These are phyloP conservation scores for Plenodomus tracheiphilus DNA, from an alignment of 2,329 filamentous ascomycete species.

Conservation along the genomic window DNA sequence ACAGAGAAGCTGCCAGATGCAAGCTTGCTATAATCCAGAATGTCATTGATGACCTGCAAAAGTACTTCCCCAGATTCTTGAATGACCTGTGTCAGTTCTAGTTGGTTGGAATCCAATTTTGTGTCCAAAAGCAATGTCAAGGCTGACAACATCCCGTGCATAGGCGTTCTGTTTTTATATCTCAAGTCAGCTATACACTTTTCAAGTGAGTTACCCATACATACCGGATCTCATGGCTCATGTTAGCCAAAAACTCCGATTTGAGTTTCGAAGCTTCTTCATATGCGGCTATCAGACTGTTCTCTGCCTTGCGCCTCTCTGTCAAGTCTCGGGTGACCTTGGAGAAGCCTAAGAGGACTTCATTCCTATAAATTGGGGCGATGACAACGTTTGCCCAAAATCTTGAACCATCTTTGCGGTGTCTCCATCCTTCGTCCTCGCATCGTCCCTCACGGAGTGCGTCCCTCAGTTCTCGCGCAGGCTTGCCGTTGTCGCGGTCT, in stretches of 20 bases:
- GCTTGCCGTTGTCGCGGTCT: constrained; percentile 55
- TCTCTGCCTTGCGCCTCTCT: constrained; percentile 59
- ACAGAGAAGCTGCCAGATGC: constrained; percentile 63
- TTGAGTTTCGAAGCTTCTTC: constrained; percentile 67
- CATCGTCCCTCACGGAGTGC: constrained; percentile 60
- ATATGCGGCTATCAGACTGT: constrained; percentile 59
- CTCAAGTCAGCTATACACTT: constrained; percentile 67
- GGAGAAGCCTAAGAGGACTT: constrained; percentile 59
- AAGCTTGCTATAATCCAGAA: constrained; percentile 68
- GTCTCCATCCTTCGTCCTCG: constrained; percentile 64
- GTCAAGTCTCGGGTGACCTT: constrained; percentile 64
- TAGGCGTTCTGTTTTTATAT: constrained; percentile 67
- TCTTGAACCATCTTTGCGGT: constrained; percentile 59
- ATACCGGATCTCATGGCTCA: constrained; percentile 68
- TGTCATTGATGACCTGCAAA: constrained; percentile 66
- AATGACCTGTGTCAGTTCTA: constrained; percentile 61
- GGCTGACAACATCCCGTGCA: constrained; percentile 65
- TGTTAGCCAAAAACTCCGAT: constrained; percentile 64
- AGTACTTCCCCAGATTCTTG: constrained; percentile 63
- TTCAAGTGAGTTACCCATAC: too few relatives aligned
- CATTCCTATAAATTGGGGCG: constrained; percentile 58
- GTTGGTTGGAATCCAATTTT: constrained; percentile 56
- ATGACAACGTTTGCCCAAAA: constrained; percentile 66
- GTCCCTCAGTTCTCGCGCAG: constrained; percentile 55
- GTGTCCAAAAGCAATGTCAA: constrained; percentile 61